Percentiles rank a stretch among this genome's conserved stretches.
Conservation (phyloP, 495 filamentous ascomycete genomes). For the Penicillium waksmanii region DNA sequence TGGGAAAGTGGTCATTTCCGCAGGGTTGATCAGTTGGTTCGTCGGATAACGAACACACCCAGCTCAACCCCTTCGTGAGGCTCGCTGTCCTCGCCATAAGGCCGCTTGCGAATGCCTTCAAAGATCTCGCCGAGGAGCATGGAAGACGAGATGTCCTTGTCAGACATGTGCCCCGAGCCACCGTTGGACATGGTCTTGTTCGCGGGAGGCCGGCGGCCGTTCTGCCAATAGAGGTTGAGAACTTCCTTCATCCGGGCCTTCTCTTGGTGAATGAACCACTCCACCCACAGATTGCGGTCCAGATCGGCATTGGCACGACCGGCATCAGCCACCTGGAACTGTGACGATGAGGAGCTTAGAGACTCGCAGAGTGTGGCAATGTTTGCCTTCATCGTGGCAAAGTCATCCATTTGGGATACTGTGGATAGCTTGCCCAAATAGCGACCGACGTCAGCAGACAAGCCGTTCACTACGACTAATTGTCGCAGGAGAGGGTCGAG, state of each 20-base stretch:
- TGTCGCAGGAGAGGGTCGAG: slow-evolving; percentile 69
- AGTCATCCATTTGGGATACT: slow-evolving; percentile 61
- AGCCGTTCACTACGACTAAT: slow-evolving; percentile 63
- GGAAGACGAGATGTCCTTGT: slow-evolving; percentile 53
- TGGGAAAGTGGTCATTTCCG: background rate
- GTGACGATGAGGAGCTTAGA: slow-evolving; percentile 46
- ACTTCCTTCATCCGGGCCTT: slow-evolving; percentile 64
- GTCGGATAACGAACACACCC: slow-evolving; percentile 65
- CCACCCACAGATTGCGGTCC: slow-evolving; percentile 62
- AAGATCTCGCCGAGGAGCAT: slow-evolving; percentile 65
- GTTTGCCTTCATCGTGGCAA: slow-evolving; percentile 55
- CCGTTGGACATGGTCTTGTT: slow-evolving; percentile 36
- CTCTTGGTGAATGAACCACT: slow-evolving; percentile 77
- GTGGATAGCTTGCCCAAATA: slow-evolving; percentile 62
- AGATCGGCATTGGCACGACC: slow-evolving; percentile 56
- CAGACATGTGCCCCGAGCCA: slow-evolving; percentile 36
- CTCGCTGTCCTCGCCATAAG: slow-evolving; percentile 47
- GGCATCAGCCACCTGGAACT: slow-evolving; percentile 55
- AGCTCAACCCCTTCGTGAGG: slow-evolving; percentile 60
- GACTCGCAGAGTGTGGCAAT: slow-evolving; percentile 51
- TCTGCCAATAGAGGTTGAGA: slow-evolving; percentile 61
- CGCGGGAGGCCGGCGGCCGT: slow-evolving; percentile 47
- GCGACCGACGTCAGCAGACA: slow-evolving; percentile 62
- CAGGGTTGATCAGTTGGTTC: slow-evolving; percentile 37
- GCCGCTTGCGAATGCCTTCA: slow-evolving; percentile 59